Conservation (phyloP, 108 stramenopile genomes). For the Schizochytrium sp. region DNA sequence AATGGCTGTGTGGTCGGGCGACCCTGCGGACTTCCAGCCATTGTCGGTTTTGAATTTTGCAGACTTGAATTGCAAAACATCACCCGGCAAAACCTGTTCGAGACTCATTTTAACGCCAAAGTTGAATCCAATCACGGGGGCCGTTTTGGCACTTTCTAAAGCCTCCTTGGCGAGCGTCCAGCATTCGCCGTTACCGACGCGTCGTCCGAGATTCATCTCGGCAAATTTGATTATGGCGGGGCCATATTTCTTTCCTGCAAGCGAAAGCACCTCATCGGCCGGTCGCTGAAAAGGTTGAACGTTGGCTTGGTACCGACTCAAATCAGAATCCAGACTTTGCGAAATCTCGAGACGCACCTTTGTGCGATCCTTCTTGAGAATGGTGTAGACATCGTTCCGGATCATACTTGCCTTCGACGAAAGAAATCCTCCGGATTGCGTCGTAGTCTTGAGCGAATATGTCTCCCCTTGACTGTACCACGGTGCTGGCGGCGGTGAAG, state of each 20-base stretch:
- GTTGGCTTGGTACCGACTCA: background rate
- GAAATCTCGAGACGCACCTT: background rate
- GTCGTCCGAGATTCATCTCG: background rate
- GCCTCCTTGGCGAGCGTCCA: constrained; percentile 11
- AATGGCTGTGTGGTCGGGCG: background rate
- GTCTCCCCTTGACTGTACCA: background rate
- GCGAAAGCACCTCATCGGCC: background rate
- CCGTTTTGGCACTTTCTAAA: background rate
- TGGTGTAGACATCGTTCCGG: background rate
- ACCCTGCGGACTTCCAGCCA: background rate
- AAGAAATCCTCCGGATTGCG: background rate
- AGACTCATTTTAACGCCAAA: background rate
- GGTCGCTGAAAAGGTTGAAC: background rate
- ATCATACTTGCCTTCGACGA: background rate
- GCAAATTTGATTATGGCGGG: background rate
- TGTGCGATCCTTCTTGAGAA: background rate
- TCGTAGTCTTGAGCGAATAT: background rate
- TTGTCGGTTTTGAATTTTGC: background rate
- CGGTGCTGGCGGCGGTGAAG: background rate
- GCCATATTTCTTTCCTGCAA: background rate
- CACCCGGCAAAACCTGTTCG: background rate
- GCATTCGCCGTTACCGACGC: background rate
- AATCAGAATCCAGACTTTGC: background rate
- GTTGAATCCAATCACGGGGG: background rate
- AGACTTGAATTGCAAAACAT: background rate